Evolutionary conservation across 495 filamentous ascomycete genomes (phyloP).

Genomic region (Patellaria atrata): DNA sequence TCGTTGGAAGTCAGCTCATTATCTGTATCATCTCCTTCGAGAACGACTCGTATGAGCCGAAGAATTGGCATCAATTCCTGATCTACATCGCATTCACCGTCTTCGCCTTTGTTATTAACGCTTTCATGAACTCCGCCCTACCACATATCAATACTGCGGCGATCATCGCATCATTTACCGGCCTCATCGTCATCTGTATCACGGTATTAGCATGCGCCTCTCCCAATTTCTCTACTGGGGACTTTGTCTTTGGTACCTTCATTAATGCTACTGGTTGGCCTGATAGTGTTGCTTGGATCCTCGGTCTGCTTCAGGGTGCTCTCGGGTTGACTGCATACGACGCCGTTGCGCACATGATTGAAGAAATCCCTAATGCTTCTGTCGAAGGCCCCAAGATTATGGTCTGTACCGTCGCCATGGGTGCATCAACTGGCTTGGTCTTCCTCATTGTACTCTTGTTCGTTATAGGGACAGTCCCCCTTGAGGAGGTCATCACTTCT

Average conservation of each 20-base stretch:
- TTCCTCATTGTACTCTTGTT: slow-evolving; percentile 55
- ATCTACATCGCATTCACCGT: slow-evolving; percentile 56
- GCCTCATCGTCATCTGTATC: slow-evolving; percentile 54
- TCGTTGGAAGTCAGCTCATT: slow-evolving; percentile 33
- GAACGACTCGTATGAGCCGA: slow-evolving; percentile 33
- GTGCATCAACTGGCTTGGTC: slow-evolving; percentile 50
- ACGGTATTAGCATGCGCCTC: slow-evolving; percentile 49
- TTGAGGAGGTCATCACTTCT: slow-evolving; percentile 45
- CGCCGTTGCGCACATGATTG: slow-evolving; percentile 39
- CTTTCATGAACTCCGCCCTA: slow-evolving; percentile 45
- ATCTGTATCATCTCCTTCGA: slow-evolving; percentile 33
- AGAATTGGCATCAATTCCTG: slow-evolving; percentile 61
- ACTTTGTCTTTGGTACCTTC: slow-evolving; percentile 38
- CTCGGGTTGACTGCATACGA: slow-evolving; percentile 42
- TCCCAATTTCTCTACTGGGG: slow-evolving; percentile 43
- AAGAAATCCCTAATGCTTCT: slow-evolving; percentile 58
- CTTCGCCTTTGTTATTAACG: slow-evolving; percentile 50
- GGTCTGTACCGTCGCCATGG: slow-evolving; percentile 56
- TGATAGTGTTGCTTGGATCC: slow-evolving; percentile 37
- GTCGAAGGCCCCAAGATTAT: slow-evolving; percentile 56
- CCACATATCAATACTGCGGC: slow-evolving; percentile 50
- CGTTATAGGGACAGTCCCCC: slow-evolving; percentile 39
- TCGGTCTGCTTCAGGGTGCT: slow-evolving; percentile 39
- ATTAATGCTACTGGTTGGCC: slow-evolving; percentile 40
- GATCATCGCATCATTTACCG: slow-evolving; percentile 52